Base-by-base conservation (phyloP, 768 basidiomycete genomes). In the Cystobasidium tubakii region DNA sequence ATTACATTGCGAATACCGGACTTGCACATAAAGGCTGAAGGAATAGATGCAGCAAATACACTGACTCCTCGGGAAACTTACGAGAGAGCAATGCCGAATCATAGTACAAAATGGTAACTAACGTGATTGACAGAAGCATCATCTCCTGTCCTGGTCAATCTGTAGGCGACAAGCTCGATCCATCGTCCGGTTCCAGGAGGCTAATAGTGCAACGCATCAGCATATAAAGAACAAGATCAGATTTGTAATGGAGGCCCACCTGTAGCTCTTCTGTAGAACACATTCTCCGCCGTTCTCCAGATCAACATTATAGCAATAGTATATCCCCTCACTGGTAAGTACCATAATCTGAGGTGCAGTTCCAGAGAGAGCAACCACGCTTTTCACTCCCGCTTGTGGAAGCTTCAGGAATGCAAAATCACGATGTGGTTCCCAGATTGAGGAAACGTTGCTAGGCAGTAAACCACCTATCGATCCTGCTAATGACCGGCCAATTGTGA, bases 291-390 rank as follows among this genome's bases (percentile, higher is more conserved):
- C 95, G 65, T 89, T 88, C 81, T 99, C 95, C 74, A 98, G 82
- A 82, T 99, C 95, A 79, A 99, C 95, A 77, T 86, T 90, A 81
- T 98, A 98, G 19, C 89, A 87, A 80, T 99, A 97, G 81, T 96
- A 95, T 77, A 92, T 90, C 0, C 95, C 95, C 73, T 97, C 93
- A 0, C 91, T 90, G 0, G 92, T 93, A 72, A 98, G 87, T 27
- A 99, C 93, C 91, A 96, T 95, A 13, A 97, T 89, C 74, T 99
- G 95, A 0, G 95, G 94, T 82, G 91, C 90, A 7, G 92, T 92
- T 21, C 89, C 88, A 80, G 89, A 90, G 70, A 98, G 82, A 0
- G 91, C 95, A 50, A 96, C 93, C 19, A 94, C 88, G 78, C 89
- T 92, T 73, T 91, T 85, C 13, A 88, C 87, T 1, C 92, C 88